Evolutionary conservation across 352 stramenopile genomes (phyloP).

Genomic region (Globisporangium abappressorium): DNA sequence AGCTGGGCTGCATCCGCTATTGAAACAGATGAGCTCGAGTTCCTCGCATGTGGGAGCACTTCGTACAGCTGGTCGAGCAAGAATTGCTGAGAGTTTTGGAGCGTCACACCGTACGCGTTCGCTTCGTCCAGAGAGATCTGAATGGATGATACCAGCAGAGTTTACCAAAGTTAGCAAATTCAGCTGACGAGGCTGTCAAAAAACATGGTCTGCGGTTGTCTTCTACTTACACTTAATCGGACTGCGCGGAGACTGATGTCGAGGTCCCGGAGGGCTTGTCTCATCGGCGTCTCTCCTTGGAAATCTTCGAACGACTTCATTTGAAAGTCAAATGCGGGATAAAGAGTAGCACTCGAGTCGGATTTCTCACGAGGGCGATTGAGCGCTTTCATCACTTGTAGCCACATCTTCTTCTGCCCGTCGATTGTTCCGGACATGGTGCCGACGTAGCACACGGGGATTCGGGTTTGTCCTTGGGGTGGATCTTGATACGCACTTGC

Average conservation of each 20-base stretch:
- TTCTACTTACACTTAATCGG: slow-evolving; percentile 10
- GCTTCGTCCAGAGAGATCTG: slow-evolving; percentile 13
- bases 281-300: slow-evolving; percentile 17
- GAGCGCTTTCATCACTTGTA: slow-evolving; percentile 47
- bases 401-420: slow-evolving; percentile 61
- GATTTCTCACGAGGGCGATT: not conserved
- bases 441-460: slow-evolving; percentile 40
- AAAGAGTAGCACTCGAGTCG: not conserved
- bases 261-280: slow-evolving; percentile 20
- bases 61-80: slow-evolving; percentile 16
- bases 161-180: not conserved
- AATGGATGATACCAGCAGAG: not conserved
- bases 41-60: slow-evolving; percentile 15
- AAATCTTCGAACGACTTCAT: slow-evolving; percentile 37
- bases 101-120: not conserved
- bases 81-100: not conserved
- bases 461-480: not conserved
- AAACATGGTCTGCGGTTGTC: not conserved
- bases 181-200: not conserved
- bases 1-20: slow-evolving; percentile 10
- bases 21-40: not conserved
- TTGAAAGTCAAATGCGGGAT: slow-evolving; percentile 19
- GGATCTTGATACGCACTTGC: not conserved
- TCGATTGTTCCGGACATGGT: slow-evolving; percentile 33
- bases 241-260: slow-evolving; percentile 32